phyloP scores from a whole-genome alignment of 108 stramenopile species.

The Nannochloropsis oceanica region DNA sequence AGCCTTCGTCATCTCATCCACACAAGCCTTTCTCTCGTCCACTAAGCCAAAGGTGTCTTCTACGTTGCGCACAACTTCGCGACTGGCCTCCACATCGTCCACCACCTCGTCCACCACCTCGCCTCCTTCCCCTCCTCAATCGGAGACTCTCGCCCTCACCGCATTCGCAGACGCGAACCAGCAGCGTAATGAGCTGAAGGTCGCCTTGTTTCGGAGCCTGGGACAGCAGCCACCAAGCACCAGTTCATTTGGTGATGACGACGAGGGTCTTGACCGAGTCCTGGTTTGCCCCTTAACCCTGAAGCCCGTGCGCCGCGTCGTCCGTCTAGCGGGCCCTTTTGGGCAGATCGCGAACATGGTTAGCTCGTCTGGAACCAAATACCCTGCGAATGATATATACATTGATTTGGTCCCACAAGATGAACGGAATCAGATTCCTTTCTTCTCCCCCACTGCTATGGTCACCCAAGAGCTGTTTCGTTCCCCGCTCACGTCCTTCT shows the following conservation, averaged over 20 bases:
- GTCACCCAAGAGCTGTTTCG: slow-evolving; percentile 57
- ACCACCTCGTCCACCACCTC: too few species aligned
- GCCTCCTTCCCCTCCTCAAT: not conserved
- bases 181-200: not conserved
- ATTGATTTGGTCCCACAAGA: not conserved
- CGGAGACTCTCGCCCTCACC: not conserved
- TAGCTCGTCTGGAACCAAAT: not conserved
- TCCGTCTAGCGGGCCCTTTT: not conserved
- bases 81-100: too few species aligned
- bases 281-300: not conserved
- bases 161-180: not conserved
- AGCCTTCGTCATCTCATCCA: not conserved
- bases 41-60: not conserved
- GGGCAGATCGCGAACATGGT: not conserved
- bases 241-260: not conserved
- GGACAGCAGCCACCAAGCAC: not conserved
- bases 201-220: not conserved
- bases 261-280: not conserved
- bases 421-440: not conserved
- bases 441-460: not conserved
- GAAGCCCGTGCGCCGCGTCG: not conserved
- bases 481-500: slow-evolving; percentile 60
- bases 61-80: too few species aligned
- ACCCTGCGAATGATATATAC: not conserved
- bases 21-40: not conserved